Evolutionary conservation across 352 stramenopile species (phyloP), one percentile per base, ranked within the genome.

Genomic region (Phytophthora cajani): DNA sequence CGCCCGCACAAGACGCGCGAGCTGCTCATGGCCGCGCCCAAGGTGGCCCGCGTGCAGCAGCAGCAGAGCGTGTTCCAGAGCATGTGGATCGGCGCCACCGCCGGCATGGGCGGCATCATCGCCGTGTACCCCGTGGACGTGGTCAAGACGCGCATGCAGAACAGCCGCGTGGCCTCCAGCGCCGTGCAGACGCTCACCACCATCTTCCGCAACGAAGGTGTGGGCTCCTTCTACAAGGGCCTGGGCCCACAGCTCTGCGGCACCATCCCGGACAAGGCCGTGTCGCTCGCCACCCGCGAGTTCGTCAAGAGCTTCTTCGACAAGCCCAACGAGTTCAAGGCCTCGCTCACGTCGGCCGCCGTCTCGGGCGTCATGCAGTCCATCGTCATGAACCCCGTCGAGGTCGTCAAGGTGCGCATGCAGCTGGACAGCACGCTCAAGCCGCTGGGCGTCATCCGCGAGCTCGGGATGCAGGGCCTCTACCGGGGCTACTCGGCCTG

Each of bases 81-180:
- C 66, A 90, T 94, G 72, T 91, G 84, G 83, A 90, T 94, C 63
- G 87, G 85, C 59, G 87, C 87, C 32, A 92, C 85, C 11, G 79
- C 87, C 51, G 87, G 87, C 23, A 92, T 94, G 85, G 83, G 82
- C 57, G 87, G 85, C 53, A 93, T 94, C 77, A 87, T 91, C 60
- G 82, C 82, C 46, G 85, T 94, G 67, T 94, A 93, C 70, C 87
- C 87, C 6, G 81, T 94, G 25, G 87, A 94, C 62, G 87, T 94
- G 46, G 80, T 94, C 75, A 94, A 94, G 81, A 94, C 87, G 51
- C 84, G 87, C 69, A 94, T 94, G 87, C 87, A 94, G 68, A 78
- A 91, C 72, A 88, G 78, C 55, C 81, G 72, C 51, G 83, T 88
- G 32, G 72, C 86, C 21, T 82, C 72, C 21, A 89, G 79, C 57